These are phyloP conservation scores for Eucalyptus marginata DNA, from an alignment of 345 rosid species.

Conservation along the genomic window DNA sequence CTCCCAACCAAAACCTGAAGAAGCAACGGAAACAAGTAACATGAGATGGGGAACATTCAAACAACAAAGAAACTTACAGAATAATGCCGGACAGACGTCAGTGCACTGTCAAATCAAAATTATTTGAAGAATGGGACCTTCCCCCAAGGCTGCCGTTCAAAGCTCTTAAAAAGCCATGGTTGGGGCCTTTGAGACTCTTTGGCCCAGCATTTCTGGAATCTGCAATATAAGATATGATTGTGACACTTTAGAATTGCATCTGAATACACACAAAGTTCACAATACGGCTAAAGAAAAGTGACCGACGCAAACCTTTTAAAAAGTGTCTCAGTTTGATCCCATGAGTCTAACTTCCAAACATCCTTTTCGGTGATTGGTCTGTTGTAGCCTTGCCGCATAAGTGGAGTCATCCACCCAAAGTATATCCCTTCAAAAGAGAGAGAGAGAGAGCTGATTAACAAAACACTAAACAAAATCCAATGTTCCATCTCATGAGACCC, in stretches of 20 bases:
- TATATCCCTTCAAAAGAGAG: too few relatives aligned
- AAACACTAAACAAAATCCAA: neutral
- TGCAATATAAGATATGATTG: conserved; percentile 1
- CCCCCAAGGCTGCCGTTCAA: conserved; percentile 73
- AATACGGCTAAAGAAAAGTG: neutral
- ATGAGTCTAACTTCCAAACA: conserved; percentile 84
- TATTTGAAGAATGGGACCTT: conserved; percentile 19
- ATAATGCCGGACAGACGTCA: neutral
- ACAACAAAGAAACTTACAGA: neutral
- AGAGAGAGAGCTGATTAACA: neutral
- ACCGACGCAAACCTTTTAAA: conserved; percentile 33
- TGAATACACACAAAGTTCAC: neutral
- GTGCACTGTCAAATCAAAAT: neutral
- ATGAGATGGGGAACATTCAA: neutral
- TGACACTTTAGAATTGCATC: neutral
- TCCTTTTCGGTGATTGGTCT: conserved; percentile 87
- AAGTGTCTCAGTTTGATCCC: conserved; percentile 88
- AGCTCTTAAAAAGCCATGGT: conserved; percentile 90
- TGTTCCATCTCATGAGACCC: neutral
- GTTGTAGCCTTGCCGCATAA: conserved; percentile 68
- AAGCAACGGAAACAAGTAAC: neutral
- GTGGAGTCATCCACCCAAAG: too few relatives aligned
- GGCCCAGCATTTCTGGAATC: conserved; percentile 75
- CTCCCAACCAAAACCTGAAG: conserved; percentile 88
- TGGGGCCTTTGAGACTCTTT: conserved; percentile 52